phyloP scores from a whole-genome alignment of 2,329 filamentous ascomycete genomes.

The Trichoderma sp. region DNA sequence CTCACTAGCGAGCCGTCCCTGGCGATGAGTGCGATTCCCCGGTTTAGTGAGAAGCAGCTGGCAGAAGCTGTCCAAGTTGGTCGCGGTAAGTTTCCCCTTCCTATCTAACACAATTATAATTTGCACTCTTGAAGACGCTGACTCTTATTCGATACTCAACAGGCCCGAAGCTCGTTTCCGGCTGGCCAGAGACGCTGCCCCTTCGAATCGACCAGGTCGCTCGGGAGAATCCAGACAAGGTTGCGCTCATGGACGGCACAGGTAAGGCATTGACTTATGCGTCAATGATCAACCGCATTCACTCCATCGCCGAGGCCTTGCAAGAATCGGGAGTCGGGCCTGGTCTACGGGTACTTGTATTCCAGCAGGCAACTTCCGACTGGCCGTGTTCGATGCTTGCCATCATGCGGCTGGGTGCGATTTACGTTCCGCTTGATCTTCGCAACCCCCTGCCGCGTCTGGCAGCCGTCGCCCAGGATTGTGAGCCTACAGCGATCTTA shows the following conservation, averaged over 20 bases:
- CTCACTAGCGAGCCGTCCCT: conserved; percentile 23
- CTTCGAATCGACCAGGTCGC: conserved; percentile 39
- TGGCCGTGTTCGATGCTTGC: conserved; percentile 41
- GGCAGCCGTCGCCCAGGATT: conserved; percentile 30
- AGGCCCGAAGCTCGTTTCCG: conserved; percentile 22
- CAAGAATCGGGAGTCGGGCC: conserved; percentile 18
- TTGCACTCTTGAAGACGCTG: too few relatives aligned
- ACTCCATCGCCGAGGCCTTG: conserved; percentile 33
- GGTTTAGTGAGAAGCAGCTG: conserved; percentile 9
- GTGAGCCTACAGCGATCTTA: conserved; percentile 26
- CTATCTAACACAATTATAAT: too few relatives aligned
- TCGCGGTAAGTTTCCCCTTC: conserved; percentile 7
- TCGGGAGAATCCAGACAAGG: conserved; percentile 18
- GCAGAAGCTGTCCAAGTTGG: conserved; percentile 3
- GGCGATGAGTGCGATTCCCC: conserved; percentile 2
- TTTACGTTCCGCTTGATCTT: conserved; percentile 42
- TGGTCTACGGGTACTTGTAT: conserved; percentile 37
- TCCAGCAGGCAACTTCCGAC: conserved; percentile 37
- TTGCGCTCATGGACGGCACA: conserved; percentile 25
- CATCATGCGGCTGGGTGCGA: conserved; percentile 37
- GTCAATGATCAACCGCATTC: conserved; percentile 33
- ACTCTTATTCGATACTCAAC: background rate
- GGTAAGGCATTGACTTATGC: conserved; percentile 35
- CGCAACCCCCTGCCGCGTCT: conserved; percentile 33
- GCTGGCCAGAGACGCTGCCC: conserved; percentile 36